A percentile compares a stretch with the other conserved stretches of the same genome.
These are phyloP conservation scores for Candida xiaguanensis DNA, from an alignment of 805 yeast genomes.

Conservation along the genomic window DNA sequence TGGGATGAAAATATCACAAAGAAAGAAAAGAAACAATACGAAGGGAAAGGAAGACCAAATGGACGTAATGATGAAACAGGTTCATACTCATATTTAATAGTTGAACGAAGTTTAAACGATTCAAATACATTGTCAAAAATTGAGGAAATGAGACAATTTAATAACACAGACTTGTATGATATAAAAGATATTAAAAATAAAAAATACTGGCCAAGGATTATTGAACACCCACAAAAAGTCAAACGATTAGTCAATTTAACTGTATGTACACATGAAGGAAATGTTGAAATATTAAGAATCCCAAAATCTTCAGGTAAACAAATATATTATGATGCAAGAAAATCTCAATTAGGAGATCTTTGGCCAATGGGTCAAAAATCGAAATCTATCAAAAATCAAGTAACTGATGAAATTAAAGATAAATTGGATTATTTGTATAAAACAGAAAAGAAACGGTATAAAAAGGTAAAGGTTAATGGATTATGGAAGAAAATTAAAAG, in stretches of 20 bases:
- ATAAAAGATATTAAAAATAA: constrained; percentile 15
- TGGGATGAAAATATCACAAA: constrained; percentile 56
- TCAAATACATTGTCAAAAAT: constrained; percentile 36
- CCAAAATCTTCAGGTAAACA: constrained; percentile 73
- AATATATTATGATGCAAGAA: constrained; percentile 86
- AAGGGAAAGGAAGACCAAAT: constrained; percentile 77
- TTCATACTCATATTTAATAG: constrained; percentile 69
- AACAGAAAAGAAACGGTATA: constrained; percentile 35
- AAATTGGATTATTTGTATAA: constrained; percentile 34
- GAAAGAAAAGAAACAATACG: constrained; percentile 30
- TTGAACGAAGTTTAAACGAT: constrained; percentile 54
- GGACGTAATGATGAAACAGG: constrained; percentile 71
- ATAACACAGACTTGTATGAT: constrained; percentile 12
- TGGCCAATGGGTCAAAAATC: constrained; percentile 60
- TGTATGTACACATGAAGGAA: constrained; percentile 76
- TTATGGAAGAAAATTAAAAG: constrained; percentile 29
- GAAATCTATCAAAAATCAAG: constrained; percentile 25
- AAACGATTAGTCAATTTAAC: constrained; percentile 80
- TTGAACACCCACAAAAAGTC: constrained; percentile 67
- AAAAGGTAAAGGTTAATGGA: constrained; percentile 33
- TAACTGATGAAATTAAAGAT: constrained; percentile 28
- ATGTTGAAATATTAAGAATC: constrained; percentile 81
- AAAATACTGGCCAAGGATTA: constrained; percentile 66
- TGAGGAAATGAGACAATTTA: constrained; percentile 29
- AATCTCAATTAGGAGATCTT: constrained; percentile 76